These are phyloP conservation scores for Nidularia pulvinata DNA, from an alignment of 768 basidiomycete species.

Conservation along the genomic window DNA sequence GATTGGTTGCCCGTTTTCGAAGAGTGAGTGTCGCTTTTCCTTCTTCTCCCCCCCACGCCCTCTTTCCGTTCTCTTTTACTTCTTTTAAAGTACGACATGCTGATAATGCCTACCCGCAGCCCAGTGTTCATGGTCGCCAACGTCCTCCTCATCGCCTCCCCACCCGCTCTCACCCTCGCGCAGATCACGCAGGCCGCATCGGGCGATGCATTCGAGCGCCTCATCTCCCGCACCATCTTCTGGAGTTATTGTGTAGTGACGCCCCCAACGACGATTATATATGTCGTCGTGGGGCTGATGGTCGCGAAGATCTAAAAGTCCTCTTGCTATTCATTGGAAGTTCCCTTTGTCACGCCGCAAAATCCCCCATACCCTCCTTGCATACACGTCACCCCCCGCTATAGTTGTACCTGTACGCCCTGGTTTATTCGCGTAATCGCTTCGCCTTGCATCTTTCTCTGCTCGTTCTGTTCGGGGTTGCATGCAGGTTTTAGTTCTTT, in stretches of 20 bases:
- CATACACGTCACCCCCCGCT: no score
- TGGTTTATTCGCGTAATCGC: no score
- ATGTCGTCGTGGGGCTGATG: conserved; percentile 74
- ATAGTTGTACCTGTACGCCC: no score
- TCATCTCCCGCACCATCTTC: conserved; percentile 90
- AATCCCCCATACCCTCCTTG: no score
- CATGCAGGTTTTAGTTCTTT: no score
- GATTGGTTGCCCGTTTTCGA: conserved; percentile 65
- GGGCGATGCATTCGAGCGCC: conserved; percentile 88
- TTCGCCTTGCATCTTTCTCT: no score
- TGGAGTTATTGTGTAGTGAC: conserved; percentile 92
- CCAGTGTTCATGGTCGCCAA: conserved; percentile 89
- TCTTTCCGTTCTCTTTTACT: not conserved
- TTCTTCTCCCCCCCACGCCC: not conserved
- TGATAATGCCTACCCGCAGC: conserved; percentile 31
- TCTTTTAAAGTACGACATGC: not conserved
- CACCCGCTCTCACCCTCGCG: conserved; percentile 62
- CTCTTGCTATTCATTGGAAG: no score
- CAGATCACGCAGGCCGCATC: conserved; percentile 84
- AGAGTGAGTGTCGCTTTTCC: conserved; percentile 54
- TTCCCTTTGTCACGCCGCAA: no score
- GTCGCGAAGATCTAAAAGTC: conserved; percentile 34
- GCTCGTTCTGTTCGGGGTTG: no score
- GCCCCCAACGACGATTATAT: conserved; percentile 78
- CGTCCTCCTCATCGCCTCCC: conserved; percentile 79